Evolutionary conservation across 352 stramenopile species (phyloP).

Genomic region (Labyrinthula sp.): DNA sequence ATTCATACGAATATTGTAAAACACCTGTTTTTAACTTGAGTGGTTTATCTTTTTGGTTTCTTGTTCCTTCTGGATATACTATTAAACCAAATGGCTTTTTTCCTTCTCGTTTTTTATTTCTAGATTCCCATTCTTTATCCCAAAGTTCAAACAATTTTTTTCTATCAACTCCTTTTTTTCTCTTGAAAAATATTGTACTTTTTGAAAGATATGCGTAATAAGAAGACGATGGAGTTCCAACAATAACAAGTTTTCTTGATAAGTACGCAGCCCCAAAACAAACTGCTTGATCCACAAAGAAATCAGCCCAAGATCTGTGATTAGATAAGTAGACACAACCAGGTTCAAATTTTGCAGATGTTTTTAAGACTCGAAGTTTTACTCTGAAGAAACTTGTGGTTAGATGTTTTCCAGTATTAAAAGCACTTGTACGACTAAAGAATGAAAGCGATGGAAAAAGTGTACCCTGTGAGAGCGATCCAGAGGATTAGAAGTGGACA

Average conservation of each 20-base stretch:
- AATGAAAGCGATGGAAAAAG: no score
- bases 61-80: conserved; percentile 25
- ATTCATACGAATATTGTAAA: conserved; percentile 26
- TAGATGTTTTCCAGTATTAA: no score
- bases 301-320: conserved; percentile 23
- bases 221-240: conserved; percentile 24
- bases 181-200: conserved; percentile 22
- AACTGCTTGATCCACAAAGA: conserved; percentile 27
- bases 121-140: conserved; percentile 7
- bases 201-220: conserved; percentile 20
- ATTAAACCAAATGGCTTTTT: conserved; percentile 7
- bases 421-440: no score
- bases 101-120: conserved; percentile 2
- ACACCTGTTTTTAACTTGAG: conserved; percentile 23
- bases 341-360: no score
- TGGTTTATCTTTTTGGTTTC: conserved; percentile 15
- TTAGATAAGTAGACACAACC: conserved; percentile 30
- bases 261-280: conserved; percentile 24
- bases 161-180: conserved; percentile 25
- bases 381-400: no score
- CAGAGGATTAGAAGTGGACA: no score
- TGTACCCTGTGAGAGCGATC: no score
- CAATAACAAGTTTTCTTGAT: conserved; percentile 14
- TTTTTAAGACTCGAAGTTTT: no score
- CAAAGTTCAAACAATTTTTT: conserved; percentile 7